phyloP scores from a whole-genome alignment of 495 filamentous ascomycete genomes.

The Parathielavia appendiculata region DNA sequence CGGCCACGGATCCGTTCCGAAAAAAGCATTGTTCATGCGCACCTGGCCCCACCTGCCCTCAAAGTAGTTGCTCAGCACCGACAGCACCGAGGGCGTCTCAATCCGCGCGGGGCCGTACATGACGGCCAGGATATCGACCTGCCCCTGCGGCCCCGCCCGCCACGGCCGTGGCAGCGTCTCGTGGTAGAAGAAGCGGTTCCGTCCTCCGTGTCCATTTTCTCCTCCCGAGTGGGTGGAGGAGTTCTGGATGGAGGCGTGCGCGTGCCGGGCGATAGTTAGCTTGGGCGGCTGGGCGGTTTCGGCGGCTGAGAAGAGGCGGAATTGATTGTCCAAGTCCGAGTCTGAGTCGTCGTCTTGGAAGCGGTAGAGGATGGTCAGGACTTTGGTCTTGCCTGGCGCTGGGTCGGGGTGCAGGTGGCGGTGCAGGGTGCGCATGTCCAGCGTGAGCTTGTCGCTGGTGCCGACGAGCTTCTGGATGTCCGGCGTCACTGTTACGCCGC shows the following conservation, averaged over 20 bases:
- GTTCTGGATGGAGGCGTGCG: background rate
- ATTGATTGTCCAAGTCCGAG: too few relatives aligned
- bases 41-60: constrained; percentile 26
- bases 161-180: constrained; percentile 11
- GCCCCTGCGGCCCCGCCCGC: constrained; percentile 12
- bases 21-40: constrained; percentile 27
- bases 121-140: constrained; percentile 26
- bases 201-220: background rate
- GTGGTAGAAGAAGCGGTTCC: background rate
- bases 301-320: constrained; percentile 9
- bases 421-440: constrained; percentile 25
- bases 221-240: background rate
- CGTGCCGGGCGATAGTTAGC: background rate
- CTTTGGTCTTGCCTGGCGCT: constrained; percentile 16
- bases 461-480: constrained; percentile 18
- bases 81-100: constrained; percentile 22
- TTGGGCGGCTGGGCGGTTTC: constrained; percentile 9
- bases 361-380: constrained; percentile 24
- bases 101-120: constrained; percentile 24
- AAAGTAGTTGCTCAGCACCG: constrained; percentile 22
- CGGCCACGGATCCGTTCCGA: constrained; percentile 25
- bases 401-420: constrained; percentile 24
- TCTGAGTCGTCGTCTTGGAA: constrained; percentile 18
- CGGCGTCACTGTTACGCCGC: constrained; percentile 26
- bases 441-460: constrained; percentile 12